Conservation (phyloP, 2,329 filamentous ascomycete genomes). For the Epichloe hybrida region DNA sequence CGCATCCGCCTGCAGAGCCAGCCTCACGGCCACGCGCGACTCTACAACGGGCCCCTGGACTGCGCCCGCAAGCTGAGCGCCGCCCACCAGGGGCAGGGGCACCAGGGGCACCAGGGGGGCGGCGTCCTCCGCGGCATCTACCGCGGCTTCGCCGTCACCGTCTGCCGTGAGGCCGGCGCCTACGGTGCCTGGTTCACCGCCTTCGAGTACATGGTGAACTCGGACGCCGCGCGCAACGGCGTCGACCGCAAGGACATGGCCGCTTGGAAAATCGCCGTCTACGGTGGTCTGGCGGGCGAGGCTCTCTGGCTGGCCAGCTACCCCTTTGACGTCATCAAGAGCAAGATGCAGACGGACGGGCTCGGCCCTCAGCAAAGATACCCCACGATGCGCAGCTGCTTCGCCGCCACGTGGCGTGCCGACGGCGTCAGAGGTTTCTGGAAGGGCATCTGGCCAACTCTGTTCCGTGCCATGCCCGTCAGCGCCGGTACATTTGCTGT, state of each 20-base stretch:
- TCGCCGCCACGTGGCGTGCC: constrained; percentile 62
- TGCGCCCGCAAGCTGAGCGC: constrained; percentile 74
- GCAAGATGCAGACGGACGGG: constrained; percentile 98
- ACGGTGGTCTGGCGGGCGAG: constrained; percentile 88
- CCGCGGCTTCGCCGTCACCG: constrained; percentile 74
- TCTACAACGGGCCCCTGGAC: constrained; percentile 79
- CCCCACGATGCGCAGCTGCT: constrained; percentile 76
- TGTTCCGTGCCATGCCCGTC: constrained; percentile 92
- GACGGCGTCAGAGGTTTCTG: constrained; percentile 82
- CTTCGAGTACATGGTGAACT: constrained; percentile 95
- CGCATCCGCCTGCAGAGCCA: constrained; percentile 94
- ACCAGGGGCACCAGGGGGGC: too few species aligned
- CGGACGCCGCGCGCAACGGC: constrained; percentile 65
- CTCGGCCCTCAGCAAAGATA: constrained; percentile 63
- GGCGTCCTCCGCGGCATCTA: constrained; percentile 61
- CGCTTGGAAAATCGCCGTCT: constrained; percentile 74
- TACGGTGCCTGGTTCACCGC: constrained; percentile 93
- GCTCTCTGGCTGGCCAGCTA: constrained; percentile 88
- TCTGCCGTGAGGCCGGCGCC: constrained; percentile 80
- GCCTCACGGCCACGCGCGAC: constrained; percentile 64
- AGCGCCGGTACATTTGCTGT: constrained; percentile 96
- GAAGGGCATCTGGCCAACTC: constrained; percentile 82
- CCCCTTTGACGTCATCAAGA: constrained; percentile 95
- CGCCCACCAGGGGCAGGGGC: constrained; percentile 31
- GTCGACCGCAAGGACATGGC: constrained; percentile 66